These are phyloP conservation scores for Carex cristatella DNA, from an alignment of 176 grass and related monocot species.

Conservation along the genomic window DNA sequence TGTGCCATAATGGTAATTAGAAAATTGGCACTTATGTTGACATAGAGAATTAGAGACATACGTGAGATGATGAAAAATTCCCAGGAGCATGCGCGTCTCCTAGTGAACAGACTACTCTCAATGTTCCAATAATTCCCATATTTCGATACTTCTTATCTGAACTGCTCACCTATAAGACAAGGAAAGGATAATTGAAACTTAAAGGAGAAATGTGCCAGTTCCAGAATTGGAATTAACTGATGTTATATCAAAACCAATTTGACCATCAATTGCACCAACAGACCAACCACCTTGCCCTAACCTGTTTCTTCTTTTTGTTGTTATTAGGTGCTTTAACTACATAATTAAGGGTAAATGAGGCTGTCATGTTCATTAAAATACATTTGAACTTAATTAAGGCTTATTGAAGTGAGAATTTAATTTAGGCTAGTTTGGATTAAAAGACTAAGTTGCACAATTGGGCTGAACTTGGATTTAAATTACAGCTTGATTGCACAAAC, in stretches of 20 bases:
- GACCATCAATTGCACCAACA: neutral
- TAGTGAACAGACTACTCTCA: constrained; percentile 70
- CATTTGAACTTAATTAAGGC: neutral
- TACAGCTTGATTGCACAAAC: neutral
- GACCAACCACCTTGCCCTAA: neutral
- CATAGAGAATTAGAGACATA: constrained; percentile 29
- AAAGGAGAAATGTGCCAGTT: constrained; percentile 20
- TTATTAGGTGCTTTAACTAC: neutral
- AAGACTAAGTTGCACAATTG: neutral
- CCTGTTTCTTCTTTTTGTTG: neutral
- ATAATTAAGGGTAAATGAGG: neutral
- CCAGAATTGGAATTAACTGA: neutral
- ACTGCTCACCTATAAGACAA: constrained; percentile 59
- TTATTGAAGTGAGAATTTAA: neutral
- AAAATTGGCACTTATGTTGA: constrained; percentile 28
- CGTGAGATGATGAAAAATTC: constrained; percentile 59
- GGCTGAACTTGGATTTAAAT: neutral
- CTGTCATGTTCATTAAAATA: neutral
- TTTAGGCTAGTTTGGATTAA: neutral
- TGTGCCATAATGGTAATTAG: neutral
- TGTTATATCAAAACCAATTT: neutral
- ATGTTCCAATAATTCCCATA: constrained; percentile 95
- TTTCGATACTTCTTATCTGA: constrained; percentile 83
- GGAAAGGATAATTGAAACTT: neutral
- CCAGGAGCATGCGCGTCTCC: constrained; percentile 41